Conservation (phyloP, 805 yeast species). For the Clavispora santaluciae region DNA sequence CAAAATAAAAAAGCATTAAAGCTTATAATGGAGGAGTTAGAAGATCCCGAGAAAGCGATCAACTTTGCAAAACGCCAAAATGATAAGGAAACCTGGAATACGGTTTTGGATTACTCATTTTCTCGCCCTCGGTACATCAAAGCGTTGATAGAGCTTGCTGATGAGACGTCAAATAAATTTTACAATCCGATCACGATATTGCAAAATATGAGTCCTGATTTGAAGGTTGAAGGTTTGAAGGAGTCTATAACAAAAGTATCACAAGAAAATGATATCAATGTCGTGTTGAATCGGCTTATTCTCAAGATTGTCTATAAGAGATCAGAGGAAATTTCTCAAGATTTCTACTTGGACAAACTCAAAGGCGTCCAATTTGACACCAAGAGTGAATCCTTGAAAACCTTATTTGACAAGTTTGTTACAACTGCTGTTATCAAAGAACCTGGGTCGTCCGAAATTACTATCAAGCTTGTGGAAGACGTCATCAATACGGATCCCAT, state of each 20-base stretch:
- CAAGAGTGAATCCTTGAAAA: conserved; percentile 12
- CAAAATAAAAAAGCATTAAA: conserved; percentile 69
- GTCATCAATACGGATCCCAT: conserved; percentile 2
- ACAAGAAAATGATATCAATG: conserved; percentile 52
- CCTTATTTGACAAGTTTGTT: conserved; percentile 25
- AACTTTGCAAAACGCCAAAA: conserved; percentile 64
- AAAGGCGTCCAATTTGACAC: conserved; percentile 25
- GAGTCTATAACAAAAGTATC: conserved; percentile 57
- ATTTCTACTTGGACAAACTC: conserved; percentile 18
- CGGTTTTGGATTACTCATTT: conserved; percentile 65
- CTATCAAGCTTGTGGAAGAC: conserved; percentile 3
- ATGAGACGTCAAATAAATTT: conserved; percentile 41
- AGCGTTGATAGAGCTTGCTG: conserved; percentile 65
- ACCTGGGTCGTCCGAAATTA: conserved; percentile 5
- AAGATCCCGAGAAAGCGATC: conserved; percentile 79
- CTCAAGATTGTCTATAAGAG: conserved; percentile 30
- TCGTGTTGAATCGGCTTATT: conserved; percentile 51
- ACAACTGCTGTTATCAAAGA: conserved; percentile 16
- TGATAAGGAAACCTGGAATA: conserved; percentile 78
- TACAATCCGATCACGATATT: conserved; percentile 67
- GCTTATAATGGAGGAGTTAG: conserved; percentile 69
- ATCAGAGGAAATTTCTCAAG: conserved; percentile 24
- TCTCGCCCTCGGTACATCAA: conserved; percentile 71
- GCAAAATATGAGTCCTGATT: conserved; percentile 54
- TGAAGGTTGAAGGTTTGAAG: conserved; percentile 62